These are phyloP conservation scores for Pyrus hybrid DNA, from an alignment of 331 rosid genomes.

Conservation along the genomic window DNA sequence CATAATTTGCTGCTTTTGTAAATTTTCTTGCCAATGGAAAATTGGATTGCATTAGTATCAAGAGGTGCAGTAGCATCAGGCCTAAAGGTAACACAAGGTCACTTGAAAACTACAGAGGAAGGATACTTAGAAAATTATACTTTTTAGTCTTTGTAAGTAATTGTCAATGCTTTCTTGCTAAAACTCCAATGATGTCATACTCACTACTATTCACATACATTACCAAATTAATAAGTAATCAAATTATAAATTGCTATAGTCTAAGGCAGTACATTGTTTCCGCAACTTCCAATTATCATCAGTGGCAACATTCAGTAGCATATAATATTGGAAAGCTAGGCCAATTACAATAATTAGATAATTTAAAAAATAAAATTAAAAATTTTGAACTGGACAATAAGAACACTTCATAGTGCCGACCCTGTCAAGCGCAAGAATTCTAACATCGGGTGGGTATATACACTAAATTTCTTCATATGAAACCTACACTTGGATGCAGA, in stretches of 20 bases:
- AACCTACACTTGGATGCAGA: background rate
- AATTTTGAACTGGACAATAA: background rate
- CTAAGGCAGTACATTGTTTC: background rate
- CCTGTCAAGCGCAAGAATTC: background rate
- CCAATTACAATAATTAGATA: background rate
- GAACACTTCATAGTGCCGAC: background rate
- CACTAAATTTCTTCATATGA: background rate
- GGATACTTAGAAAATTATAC: background rate
- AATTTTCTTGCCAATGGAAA: constrained; percentile 45
- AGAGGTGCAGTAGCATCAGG: background rate
- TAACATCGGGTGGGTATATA: background rate
- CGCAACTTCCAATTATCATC: background rate
- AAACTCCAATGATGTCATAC: background rate
- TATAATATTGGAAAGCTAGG: background rate
- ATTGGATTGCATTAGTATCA: background rate
- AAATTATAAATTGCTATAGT: background rate
- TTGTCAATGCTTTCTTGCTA: background rate
- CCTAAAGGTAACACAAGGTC: background rate
- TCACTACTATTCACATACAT: background rate
- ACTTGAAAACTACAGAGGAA: background rate
- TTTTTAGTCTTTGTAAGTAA: background rate
- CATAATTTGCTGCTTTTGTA: constrained; percentile 65
- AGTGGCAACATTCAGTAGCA: background rate
- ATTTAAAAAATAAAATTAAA: background rate
- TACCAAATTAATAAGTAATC: background rate